A percentile compares a stretch with the other conserved stretches of the same genome.
These are phyloP conservation scores for Urtica urens DNA, from an alignment of 306 rosid species.

Conservation along the genomic window DNA sequence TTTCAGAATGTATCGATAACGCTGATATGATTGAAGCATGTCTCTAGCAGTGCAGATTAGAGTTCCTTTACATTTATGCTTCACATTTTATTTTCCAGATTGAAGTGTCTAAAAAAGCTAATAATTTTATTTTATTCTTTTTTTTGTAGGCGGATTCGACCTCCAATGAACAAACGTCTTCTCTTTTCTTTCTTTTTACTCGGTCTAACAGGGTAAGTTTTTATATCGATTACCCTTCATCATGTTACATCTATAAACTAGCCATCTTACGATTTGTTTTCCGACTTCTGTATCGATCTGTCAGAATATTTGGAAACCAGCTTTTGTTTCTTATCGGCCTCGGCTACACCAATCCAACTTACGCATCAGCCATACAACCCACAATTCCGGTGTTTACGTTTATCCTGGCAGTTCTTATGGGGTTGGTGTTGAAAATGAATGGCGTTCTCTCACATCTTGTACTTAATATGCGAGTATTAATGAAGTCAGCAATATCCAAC, in stretches of 20 bases:
- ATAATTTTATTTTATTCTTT: too few species aligned
- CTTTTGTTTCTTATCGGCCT: constrained; percentile 91
- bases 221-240: neutral
- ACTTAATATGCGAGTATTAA: neutral
- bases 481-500: constrained; percentile 9
- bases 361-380: constrained; percentile 92
- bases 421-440: constrained; percentile 43
- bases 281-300: constrained; percentile 21
- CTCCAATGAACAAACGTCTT: constrained; percentile 47
- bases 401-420: constrained; percentile 63
- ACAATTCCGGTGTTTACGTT: constrained; percentile 88
- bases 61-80: too few species aligned
- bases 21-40: too few species aligned
- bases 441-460: neutral
- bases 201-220: constrained; percentile 83
- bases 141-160: constrained; percentile 55
- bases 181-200: constrained; percentile 64
- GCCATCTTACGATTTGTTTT: neutral
- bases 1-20: too few species aligned
- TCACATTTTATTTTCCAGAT: too few species aligned
- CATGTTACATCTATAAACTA: constrained; percentile 8
- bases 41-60: too few species aligned
- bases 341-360: constrained; percentile 89
- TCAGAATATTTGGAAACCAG: constrained; percentile 92
- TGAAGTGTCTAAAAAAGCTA: too few species aligned